Conservation (phyloP, 495 filamentous ascomycete species). For the Entonaema liquescens region DNA sequence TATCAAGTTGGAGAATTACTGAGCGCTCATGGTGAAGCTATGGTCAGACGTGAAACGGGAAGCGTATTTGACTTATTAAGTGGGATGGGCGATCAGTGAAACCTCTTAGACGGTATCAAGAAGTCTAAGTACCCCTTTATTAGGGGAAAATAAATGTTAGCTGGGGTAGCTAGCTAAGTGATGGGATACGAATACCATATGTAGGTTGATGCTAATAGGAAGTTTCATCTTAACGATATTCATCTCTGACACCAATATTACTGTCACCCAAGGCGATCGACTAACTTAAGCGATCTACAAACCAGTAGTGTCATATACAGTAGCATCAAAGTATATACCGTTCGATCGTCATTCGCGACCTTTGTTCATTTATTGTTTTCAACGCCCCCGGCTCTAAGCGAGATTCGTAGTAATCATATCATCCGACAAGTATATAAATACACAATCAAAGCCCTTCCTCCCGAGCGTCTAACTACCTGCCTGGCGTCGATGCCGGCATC, state of each 20-base stretch:
- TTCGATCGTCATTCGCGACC: background rate
- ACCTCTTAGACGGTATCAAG: background rate
- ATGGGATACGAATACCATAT: background rate
- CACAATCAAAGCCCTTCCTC: slow-evolving; percentile 7
- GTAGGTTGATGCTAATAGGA: background rate
- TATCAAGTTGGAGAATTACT: slow-evolving; percentile 72
- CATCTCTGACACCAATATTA: background rate
- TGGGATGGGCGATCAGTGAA: background rate
- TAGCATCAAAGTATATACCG: background rate
- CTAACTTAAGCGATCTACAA: background rate
- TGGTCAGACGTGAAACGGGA: background rate
- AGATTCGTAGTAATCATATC: slow-evolving; percentile 34
- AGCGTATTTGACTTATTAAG: background rate
- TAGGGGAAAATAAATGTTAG: background rate
- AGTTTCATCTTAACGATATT: background rate
- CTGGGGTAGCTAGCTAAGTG: background rate
- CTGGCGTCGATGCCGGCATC: slow-evolving; percentile 78
- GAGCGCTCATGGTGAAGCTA: slow-evolving; percentile 4
- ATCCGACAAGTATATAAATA: slow-evolving; percentile 29
- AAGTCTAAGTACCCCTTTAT: background rate
- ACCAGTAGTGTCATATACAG: background rate
- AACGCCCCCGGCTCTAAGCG: background rate
- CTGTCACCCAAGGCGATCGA: background rate
- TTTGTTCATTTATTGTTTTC: slow-evolving; percentile 9
- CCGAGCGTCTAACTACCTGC: slow-evolving; percentile 32